phyloP scores from a whole-genome alignment of 2,329 filamentous ascomycete species.

The Phyllachora maydis region DNA sequence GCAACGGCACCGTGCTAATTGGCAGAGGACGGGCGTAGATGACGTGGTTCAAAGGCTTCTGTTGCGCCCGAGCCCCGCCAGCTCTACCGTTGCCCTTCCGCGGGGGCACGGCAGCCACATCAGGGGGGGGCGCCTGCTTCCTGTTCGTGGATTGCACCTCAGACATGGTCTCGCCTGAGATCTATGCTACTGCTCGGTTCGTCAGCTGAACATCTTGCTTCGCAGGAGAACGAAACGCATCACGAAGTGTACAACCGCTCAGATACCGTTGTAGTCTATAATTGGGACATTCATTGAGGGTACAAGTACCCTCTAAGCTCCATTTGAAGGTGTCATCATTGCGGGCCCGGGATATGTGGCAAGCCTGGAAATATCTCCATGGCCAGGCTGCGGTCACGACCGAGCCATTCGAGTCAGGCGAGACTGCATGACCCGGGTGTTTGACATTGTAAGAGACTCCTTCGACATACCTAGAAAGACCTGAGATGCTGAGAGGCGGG shows the following conservation, averaged over 20 bases:
- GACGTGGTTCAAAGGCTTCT: no score
- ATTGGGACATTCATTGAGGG: conserved; percentile 39
- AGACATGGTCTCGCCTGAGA: no score
- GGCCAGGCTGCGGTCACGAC: not conserved
- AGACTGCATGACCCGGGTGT: not conserved
- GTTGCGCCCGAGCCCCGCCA: no score
- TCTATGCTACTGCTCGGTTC: no score
- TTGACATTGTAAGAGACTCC: not conserved
- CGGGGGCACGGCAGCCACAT: no score
- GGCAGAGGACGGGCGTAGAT: conserved; percentile 71
- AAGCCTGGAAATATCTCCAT: conserved; percentile 1
- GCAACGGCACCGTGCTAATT: conserved; percentile 63
- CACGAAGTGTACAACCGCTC: conserved; percentile 35
- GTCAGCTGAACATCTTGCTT: no score
- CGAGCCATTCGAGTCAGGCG: not conserved
- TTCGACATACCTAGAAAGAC: no score
- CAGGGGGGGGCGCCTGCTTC: no score
- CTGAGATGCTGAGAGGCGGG: not conserved
- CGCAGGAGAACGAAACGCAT: no score
- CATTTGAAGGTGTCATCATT: conserved; percentile 42
- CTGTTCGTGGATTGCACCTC: no score
- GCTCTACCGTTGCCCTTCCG: no score
- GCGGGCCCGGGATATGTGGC: conserved; percentile 12
- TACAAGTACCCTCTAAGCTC: conserved; percentile 40
- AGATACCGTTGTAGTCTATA: conserved; percentile 98